phyloP scores from a whole-genome alignment of 208 protist genomes.

The Leishmania lainsoni region DNA sequence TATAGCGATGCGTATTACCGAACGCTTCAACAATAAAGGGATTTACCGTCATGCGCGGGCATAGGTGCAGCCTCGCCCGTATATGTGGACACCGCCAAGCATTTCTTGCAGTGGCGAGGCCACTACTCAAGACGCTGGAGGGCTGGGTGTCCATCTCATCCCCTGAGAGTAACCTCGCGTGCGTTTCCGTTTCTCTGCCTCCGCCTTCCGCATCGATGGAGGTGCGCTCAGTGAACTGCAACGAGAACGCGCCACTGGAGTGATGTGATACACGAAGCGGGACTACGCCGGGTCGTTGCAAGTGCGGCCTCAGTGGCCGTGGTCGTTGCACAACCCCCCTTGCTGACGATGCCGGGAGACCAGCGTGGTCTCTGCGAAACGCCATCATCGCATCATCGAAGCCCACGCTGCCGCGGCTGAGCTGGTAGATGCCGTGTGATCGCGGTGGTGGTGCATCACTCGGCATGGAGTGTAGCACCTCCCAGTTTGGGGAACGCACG shows the following conservation, averaged over 20 bases:
- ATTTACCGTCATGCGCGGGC: constrained; percentile 15
- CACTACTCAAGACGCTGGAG: neutral
- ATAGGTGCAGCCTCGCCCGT: constrained; percentile 13
- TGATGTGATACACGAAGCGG: neutral
- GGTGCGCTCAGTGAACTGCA: neutral
- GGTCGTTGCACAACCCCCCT: neutral
- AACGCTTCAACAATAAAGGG: constrained; percentile 23
- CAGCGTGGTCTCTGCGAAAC: neutral
- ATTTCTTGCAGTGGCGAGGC: neutral
- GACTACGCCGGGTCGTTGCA: neutral
- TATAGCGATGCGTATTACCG: constrained; percentile 21
- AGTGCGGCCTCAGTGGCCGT: neutral
- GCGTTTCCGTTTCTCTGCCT: neutral
- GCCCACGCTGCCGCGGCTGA: constrained; percentile 2
- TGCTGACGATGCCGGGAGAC: neutral
- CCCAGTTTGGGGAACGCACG: constrained; percentile 14
- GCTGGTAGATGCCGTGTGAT: neutral
- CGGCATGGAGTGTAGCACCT: neutral
- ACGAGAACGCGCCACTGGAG: neutral
- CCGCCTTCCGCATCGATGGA: neutral
- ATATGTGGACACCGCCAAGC: neutral
- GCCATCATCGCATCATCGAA: neutral
- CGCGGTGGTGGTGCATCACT: neutral
- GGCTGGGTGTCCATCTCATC: neutral
- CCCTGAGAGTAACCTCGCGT: neutral